These are phyloP conservation scores for Macadamia tetraphylla DNA, from an alignment of 164 flowering plant species.

Conservation along the genomic window DNA sequence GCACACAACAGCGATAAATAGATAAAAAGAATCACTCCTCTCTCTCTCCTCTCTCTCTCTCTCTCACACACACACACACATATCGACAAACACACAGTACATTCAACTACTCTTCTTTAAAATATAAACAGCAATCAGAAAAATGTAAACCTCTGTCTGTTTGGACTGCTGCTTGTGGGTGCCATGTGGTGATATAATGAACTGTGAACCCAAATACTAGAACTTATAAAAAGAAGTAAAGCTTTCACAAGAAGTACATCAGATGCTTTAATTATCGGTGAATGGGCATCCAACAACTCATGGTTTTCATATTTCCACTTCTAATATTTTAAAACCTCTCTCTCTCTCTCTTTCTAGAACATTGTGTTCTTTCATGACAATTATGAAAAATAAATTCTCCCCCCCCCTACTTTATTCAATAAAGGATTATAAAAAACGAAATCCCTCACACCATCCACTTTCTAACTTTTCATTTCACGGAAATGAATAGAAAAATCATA, in stretches of 20 bases:
- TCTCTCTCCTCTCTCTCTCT: no score
- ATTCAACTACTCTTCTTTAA: no score
- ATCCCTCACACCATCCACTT: slow-evolving; percentile 10
- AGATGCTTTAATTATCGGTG: slow-evolving; percentile 14
- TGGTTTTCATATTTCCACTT: slow-evolving; percentile 18
- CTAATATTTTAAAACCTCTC: slow-evolving; percentile 16
- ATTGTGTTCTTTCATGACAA: slow-evolving; percentile 6
- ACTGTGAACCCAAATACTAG: background rate
- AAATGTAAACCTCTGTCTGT: no score
- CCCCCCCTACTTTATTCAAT: background rate
- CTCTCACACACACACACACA: no score
- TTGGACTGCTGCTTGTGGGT: no score
- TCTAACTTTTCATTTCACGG: background rate
- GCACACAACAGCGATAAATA: background rate
- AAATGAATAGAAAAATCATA: background rate
- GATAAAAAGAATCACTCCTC: slow-evolving; percentile 5
- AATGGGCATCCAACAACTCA: slow-evolving; percentile 22
- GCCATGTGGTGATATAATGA: background rate
- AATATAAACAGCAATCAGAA: no score
- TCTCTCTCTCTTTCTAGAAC: background rate
- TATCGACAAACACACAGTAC: no score
- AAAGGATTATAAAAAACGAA: slow-evolving; percentile 3
- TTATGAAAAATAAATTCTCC: slow-evolving; percentile 6
- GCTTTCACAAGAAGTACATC: background rate
- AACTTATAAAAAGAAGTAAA: background rate